Percentiles rank a stretch among this genome's conserved stretches.
These are phyloP conservation scores for Erysimum cheiranthoides DNA, from an alignment of 345 rosid species.

Conservation along the genomic window DNA sequence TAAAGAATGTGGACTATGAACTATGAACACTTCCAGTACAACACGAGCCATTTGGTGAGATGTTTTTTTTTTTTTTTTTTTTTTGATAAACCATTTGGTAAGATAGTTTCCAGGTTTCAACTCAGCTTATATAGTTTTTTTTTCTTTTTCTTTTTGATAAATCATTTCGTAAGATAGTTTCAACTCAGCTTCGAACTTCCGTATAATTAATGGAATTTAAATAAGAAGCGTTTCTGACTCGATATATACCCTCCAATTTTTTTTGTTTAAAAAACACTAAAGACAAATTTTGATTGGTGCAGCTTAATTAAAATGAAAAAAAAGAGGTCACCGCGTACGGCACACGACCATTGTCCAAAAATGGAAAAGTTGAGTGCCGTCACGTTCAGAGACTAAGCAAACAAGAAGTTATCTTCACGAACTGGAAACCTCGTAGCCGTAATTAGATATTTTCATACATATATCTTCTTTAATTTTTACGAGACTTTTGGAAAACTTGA, in stretches of 20 bases:
- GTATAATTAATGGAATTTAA: neutral
- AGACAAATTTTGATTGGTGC: too few species aligned
- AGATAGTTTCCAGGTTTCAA: too few species aligned
- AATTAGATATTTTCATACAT: slow-evolving; percentile 4
- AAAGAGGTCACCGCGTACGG: neutral
- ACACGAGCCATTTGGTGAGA: neutral
- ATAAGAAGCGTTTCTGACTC: neutral
- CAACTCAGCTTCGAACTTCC: neutral
- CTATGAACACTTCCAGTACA: neutral
- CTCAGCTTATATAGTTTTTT: too few species aligned
- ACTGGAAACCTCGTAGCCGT: slow-evolving; percentile 24
- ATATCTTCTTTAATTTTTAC: neutral
- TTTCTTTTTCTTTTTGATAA: too few species aligned
- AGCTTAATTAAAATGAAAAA: neutral
- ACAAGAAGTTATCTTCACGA: slow-evolving; percentile 9
- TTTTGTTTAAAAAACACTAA: too few species aligned
- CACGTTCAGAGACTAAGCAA: slow-evolving; percentile 18
- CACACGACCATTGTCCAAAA: slow-evolving; percentile 12
- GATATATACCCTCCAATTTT: too few species aligned
- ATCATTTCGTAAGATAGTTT: neutral
- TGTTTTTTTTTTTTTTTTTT: too few species aligned
- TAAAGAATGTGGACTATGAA: neutral
- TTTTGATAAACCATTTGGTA: too few species aligned
- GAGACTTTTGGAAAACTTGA: neutral
- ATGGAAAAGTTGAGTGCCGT: slow-evolving; percentile 2